Percentiles rank a stretch among this genome's conserved stretches.
These are phyloP conservation scores for Persicaria tinctoria DNA, from an alignment of 148 eudicot species.

Conservation along the genomic window DNA sequence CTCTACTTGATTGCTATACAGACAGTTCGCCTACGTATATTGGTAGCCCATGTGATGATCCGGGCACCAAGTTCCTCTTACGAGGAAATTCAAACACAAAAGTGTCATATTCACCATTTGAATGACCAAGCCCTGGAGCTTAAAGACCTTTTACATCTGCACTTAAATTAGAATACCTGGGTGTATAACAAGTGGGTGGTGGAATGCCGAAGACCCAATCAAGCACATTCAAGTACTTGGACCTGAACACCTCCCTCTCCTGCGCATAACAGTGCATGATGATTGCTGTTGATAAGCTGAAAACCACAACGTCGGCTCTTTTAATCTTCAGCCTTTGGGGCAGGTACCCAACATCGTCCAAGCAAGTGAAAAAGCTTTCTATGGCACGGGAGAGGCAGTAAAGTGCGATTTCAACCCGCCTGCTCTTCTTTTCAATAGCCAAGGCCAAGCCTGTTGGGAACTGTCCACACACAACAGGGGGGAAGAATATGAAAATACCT, in stretches of 20 bases:
- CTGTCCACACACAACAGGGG: slow-evolving; percentile 27
- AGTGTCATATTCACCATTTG: neutral
- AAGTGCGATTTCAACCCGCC: slow-evolving; percentile 88
- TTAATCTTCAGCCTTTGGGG: slow-evolving; percentile 66
- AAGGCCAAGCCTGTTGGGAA: slow-evolving; percentile 88
- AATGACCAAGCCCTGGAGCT: neutral
- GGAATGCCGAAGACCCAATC: slow-evolving; percentile 99
- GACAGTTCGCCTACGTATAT: neutral
- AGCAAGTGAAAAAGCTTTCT: slow-evolving; percentile 94
- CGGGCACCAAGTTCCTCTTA: neutral
- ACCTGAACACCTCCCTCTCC: slow-evolving; percentile 88
- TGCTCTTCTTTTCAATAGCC: slow-evolving; percentile 97
- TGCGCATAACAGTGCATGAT: slow-evolving; percentile 97
- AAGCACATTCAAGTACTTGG: slow-evolving; percentile 92
- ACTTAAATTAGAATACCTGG: slow-evolving; percentile 23
- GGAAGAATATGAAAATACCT: neutral
- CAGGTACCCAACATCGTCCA: slow-evolving; percentile 74
- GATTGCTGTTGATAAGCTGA: slow-evolving; percentile 89
- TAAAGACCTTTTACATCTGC: neutral
- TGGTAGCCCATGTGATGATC: neutral
- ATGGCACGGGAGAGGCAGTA: slow-evolving; percentile 95
- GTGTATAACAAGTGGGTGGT: slow-evolving; percentile 67
- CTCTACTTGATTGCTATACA: neutral
- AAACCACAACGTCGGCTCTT: slow-evolving; percentile 77
- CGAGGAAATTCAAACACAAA: neutral